A percentile compares a stretch with the other conserved stretches of the same genome.
phyloP scores from a whole-genome alignment of 192 early-diverging fungal genomes.

The Coemansia aciculifera region DNA sequence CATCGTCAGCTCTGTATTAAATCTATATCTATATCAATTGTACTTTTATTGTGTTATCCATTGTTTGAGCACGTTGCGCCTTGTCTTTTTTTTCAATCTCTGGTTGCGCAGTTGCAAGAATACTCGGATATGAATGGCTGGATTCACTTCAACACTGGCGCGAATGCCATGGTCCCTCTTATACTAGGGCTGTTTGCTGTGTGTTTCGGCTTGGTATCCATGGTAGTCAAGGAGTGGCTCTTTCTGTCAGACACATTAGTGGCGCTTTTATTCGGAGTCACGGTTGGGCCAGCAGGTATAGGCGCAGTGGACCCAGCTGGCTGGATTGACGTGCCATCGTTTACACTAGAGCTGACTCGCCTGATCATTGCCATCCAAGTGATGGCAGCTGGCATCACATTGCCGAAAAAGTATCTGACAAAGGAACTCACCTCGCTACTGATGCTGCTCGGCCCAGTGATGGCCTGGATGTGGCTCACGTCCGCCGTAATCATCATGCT shows the following conservation, averaged over 20 bases:
- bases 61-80: not conserved
- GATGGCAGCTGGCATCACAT: slow-evolving; percentile 79
- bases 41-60: not conserved
- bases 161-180: slow-evolving; percentile 35
- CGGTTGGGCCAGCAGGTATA: slow-evolving; percentile 70
- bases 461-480: slow-evolving; percentile 75
- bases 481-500: slow-evolving; percentile 67
- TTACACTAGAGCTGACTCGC: slow-evolving; percentile 70
- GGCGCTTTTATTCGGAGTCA: slow-evolving; percentile 72
- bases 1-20: no score
- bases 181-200: slow-evolving; percentile 69
- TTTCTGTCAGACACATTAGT: slow-evolving; percentile 77
- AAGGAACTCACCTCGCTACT: slow-evolving; percentile 65
- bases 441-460: slow-evolving; percentile 75
- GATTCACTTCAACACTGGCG: slow-evolving; percentile 16
- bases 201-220: slow-evolving; percentile 62
- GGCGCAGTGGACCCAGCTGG: slow-evolving; percentile 64
- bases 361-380: slow-evolving; percentile 78
- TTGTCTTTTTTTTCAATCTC: not conserved
- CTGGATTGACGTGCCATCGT: slow-evolving; percentile 38
- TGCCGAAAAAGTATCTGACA: slow-evolving; percentile 72
- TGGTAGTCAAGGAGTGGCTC: slow-evolving; percentile 65
- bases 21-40: not conserved
- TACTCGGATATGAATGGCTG: slow-evolving; percentile 7
- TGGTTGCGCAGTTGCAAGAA: not conserved